Evolutionary conservation across 345 rosid species (phyloP).

Genomic region (Eucalyptus grandis): DNA sequence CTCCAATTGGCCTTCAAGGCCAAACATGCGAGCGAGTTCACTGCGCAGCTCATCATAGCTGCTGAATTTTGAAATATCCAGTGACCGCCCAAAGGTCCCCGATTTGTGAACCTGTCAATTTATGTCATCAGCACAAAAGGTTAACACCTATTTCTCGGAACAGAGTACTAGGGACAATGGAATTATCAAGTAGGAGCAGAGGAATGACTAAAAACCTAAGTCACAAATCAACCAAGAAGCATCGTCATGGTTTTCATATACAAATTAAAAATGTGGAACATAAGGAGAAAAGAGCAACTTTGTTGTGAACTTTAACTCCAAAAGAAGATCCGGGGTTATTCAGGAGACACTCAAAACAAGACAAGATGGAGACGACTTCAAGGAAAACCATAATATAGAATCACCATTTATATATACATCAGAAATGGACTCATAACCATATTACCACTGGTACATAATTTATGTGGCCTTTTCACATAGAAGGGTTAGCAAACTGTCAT

Average conservation of each 20-base stretch:
- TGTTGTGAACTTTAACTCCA: neutral
- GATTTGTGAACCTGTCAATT: constrained; percentile 22
- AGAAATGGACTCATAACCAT: neutral
- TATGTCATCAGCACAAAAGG: neutral
- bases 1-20: constrained; percentile 46
- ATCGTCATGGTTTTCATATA: neutral
- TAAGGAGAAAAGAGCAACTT: neutral
- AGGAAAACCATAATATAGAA: neutral
- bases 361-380: neutral
- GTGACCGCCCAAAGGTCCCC: constrained; percentile 39
- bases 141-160: neutral
- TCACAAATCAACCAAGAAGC: neutral
- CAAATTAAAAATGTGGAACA: neutral
- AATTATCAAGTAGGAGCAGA: neutral
- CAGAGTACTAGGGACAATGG: neutral
- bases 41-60: constrained; percentile 33
- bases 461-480: neutral
- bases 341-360: neutral
- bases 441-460: neutral
- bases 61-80: constrained; percentile 38
- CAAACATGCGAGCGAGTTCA: constrained; percentile 34
- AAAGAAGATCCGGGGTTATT: neutral
- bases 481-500: neutral
- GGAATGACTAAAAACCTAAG: neutral
- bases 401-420: neutral